These are phyloP conservation scores for Penicillium sp. DNA, from an alignment of 2,329 filamentous ascomycete species.

Conservation along the genomic window DNA sequence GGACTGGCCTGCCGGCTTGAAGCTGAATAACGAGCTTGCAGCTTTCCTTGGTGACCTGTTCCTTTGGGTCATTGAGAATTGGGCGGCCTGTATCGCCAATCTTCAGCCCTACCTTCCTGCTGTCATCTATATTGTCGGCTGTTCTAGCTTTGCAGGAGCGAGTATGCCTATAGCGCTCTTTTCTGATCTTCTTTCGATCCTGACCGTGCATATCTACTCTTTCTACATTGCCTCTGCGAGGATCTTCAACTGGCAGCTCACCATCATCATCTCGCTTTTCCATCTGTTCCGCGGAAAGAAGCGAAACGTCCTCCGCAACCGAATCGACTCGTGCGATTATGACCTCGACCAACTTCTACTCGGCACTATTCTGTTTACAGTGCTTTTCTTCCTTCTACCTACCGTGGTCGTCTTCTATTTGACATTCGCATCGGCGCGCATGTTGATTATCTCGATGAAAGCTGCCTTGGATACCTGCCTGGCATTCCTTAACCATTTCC, in stretches of 20 bases:
- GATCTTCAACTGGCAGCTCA: constrained; percentile 98
- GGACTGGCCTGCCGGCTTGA: constrained; percentile 92
- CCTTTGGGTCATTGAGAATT: constrained; percentile 98
- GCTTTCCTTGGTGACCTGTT: constrained; percentile 95
- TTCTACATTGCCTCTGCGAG: constrained; percentile 97
- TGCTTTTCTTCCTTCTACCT: constrained; percentile 91
- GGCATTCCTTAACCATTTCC: constrained; percentile 96
- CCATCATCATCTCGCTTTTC: constrained; percentile 95
- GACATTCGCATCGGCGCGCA: constrained; percentile 90
- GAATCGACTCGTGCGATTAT: constrained; percentile 98
- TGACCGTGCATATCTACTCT: constrained; percentile 95
- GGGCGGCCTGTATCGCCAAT: constrained; percentile 82
- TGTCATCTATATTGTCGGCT: constrained; percentile 89
- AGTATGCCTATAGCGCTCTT: constrained; percentile 97
- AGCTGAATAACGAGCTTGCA: constrained; percentile 91
- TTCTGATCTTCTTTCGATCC: constrained; percentile 86
- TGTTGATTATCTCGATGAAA: constrained; percentile 93
- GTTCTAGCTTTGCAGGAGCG: constrained; percentile 91
- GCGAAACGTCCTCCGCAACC: constrained; percentile 92
- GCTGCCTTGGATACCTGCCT: constrained; percentile 88
- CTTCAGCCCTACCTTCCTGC: constrained; percentile 80
- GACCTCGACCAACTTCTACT: constrained; percentile 95
- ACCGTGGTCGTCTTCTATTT: constrained; percentile 97
- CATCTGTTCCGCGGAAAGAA: constrained; percentile 98
- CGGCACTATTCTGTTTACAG: constrained; percentile 93